These are phyloP conservation scores for Phytophthora cactorum DNA, from an alignment of 352 stramenopile species.

Conservation along the genomic window DNA sequence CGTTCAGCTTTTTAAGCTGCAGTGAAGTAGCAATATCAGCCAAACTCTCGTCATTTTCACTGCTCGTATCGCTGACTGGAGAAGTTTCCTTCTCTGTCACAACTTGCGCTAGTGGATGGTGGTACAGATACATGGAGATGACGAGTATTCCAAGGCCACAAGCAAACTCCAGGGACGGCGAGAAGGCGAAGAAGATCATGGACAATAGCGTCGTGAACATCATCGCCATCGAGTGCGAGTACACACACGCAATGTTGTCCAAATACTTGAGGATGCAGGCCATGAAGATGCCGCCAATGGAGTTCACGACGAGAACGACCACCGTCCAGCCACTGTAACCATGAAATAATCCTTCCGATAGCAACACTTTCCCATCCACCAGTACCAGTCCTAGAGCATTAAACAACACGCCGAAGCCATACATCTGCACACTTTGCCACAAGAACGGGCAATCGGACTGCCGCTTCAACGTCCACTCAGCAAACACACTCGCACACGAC, in stretches of 20 bases:
- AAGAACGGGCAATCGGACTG: constrained; percentile 72
- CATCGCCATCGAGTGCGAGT: constrained; percentile 87
- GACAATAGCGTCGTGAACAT: constrained; percentile 89
- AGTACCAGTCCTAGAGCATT: constrained; percentile 65
- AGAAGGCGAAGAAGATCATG: constrained; percentile 88
- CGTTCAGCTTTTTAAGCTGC: constrained; percentile 11
- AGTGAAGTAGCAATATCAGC: constrained; percentile 4
- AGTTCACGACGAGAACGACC: constrained; percentile 79
- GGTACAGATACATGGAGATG: constrained; percentile 90
- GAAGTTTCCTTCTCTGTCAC: constrained; percentile 1
- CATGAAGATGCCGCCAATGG: constrained; percentile 72
- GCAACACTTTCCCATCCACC: constrained; percentile 35
- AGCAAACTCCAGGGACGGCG: constrained; percentile 80
- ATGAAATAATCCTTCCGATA: constrained; percentile 64
- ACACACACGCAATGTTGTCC: constrained; percentile 89
- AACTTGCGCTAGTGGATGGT: constrained; percentile 55
- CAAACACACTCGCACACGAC: constrained; percentile 85
- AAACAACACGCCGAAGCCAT: constrained; percentile 78
- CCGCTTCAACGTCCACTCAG: constrained; percentile 86
- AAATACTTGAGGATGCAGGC: constrained; percentile 89
- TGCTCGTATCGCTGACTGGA: constrained; percentile 18
- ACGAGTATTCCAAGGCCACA: constrained; percentile 79
- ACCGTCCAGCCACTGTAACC: constrained; percentile 83
- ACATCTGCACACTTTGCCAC: constrained; percentile 84
- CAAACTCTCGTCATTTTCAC: constrained; percentile 12